Conservation (phyloP, 495 filamentous ascomycete genomes). For the Trichoderma asperelloides region DNA sequence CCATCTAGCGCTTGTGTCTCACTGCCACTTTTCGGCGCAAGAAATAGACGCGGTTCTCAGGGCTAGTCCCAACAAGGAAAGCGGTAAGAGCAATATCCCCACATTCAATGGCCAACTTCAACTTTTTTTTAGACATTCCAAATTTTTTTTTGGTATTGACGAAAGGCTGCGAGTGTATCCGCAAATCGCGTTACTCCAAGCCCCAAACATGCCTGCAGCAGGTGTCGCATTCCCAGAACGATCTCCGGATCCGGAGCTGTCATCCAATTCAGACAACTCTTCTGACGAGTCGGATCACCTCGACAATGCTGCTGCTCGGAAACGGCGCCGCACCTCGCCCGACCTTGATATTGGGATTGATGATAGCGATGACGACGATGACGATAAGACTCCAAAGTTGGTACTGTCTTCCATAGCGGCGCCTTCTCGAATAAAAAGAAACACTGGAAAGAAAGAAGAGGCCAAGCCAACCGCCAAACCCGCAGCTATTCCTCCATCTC, state of each 20-base stretch:
- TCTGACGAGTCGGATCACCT: constrained; percentile 33
- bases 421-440: constrained; percentile 42
- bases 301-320: constrained; percentile 36
- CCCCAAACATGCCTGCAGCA: not conserved
- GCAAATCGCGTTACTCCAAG: not conserved
- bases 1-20: too few relatives aligned
- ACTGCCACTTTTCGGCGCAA: too few relatives aligned
- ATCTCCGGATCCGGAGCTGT: constrained; percentile 1
- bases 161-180: not conserved
- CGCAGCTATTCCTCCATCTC: constrained; percentile 14
- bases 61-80: not conserved
- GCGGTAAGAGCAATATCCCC: not conserved
- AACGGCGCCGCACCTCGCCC: constrained; percentile 36
- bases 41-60: too few relatives aligned
- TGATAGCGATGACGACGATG: constrained; percentile 10
- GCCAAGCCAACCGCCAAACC: constrained; percentile 11
- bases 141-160: not conserved
- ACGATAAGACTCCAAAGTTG: constrained; percentile 12
- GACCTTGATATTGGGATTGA: constrained; percentile 6
- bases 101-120: not conserved
- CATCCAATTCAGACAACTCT: not conserved
- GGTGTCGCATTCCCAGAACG: not conserved
- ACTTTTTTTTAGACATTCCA: not conserved
- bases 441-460: constrained; percentile 12
- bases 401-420: constrained; percentile 27